Evolutionary conservation across 2,329 filamentous ascomycete genomes (phyloP), one percentile per base, ranked within the genome.

Genomic region (Venturia pyrina): DNA sequence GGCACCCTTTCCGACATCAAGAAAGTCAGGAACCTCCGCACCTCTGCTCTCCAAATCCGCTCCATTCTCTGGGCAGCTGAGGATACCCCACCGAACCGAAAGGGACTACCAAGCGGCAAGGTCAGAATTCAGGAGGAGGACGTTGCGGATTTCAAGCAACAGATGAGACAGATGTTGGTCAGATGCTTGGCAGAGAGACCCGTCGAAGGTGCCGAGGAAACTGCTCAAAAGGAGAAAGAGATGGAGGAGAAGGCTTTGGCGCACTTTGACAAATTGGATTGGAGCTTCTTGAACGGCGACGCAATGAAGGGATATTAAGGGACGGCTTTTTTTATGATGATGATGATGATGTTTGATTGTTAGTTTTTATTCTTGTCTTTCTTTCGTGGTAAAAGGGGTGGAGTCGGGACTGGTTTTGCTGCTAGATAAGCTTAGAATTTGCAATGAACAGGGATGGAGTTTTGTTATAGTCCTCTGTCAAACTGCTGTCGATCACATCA

Each of bases 81-180:
- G 28, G 28, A 59, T 11, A 59, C 53, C 19, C 53, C 53, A n/a
- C 53, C 53, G n/a, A 59, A 59, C 32, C 53, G 53, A 32, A 59
- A 59, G 53, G 53, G 53, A 59, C 53, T 59, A 13, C 53, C 53
- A 10, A 59, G 53, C 32, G 32, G 32, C 53, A 59, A 37, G 32
- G 53, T 59, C 15, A 59, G 53, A 37, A 59, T 59, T 15, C 53
- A 59, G 32, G 53, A 59, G 19, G 53, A 59, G 5, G 53, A 59
- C 32, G 53, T 28, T 6, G 53, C 37, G 28, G 53, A 59, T 28
- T 59, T 59, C 53, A 59, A 59, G 53, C 53, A 59, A 4, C 53
- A 59, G 53, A 59, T 59, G 17, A 34, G 28, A 59, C 53, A 59
- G 53, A 59, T 59, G 15, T n/a, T 59, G 53, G 53, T 59, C 19